phyloP scores from a whole-genome alignment of 2,329 filamentous ascomycete genomes.

The Alternaria gaisen region DNA sequence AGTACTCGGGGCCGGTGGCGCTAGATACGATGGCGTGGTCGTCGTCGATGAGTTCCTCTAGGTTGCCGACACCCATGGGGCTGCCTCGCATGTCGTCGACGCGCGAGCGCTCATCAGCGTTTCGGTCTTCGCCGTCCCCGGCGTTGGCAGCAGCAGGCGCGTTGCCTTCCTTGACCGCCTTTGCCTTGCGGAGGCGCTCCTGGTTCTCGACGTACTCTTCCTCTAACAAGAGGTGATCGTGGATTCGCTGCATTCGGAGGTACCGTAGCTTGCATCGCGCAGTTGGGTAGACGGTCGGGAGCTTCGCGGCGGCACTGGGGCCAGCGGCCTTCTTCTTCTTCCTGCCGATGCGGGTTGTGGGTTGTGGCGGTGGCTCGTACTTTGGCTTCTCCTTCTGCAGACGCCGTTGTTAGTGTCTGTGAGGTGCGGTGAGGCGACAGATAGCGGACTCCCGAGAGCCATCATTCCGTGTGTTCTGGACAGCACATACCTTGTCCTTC shows the following conservation, averaged over 20 bases:
- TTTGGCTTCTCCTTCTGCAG: constrained; percentile 95
- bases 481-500: constrained; percentile 71
- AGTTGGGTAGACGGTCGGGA: constrained; percentile 92
- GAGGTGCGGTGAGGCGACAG: constrained; percentile 10
- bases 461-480: neutral
- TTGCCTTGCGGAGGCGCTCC: constrained; percentile 91
- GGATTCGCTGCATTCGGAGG: constrained; percentile 96
- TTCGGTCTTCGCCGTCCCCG: constrained; percentile 79
- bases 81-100: constrained; percentile 99
- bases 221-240: constrained; percentile 95
- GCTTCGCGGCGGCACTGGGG: constrained; percentile 92
- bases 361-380: constrained; percentile 97
- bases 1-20: constrained; percentile 97
- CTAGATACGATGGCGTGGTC: constrained; percentile 98
- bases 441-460: constrained; percentile 6
- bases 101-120: constrained; percentile 91
- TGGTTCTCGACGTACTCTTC: constrained; percentile 99
- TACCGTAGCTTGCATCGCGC: constrained; percentile 97
- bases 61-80: constrained; percentile 96
- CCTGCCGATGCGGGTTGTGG: constrained; percentile 93
- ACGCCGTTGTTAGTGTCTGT: constrained; percentile 10
- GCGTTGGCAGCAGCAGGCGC: constrained; percentile 63
- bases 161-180: constrained; percentile 66
- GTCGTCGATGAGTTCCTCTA: constrained; percentile 99
- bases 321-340: constrained; percentile 98